Conservation (phyloP, 257 asterid genomes). For the Perilla frutescens region DNA sequence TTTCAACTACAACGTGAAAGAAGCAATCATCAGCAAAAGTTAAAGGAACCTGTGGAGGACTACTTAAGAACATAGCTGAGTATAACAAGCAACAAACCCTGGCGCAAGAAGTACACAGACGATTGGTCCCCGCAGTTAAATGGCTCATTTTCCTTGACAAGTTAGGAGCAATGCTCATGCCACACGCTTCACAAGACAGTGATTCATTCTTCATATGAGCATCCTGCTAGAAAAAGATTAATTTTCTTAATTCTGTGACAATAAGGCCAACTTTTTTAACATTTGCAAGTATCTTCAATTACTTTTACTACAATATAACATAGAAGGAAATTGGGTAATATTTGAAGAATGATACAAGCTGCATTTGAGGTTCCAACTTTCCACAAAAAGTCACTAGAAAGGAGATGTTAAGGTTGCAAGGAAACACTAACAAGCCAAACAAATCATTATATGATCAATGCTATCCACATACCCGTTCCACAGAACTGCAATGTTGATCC, state of each 20-base stretch:
- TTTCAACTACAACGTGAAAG: conserved; percentile 67
- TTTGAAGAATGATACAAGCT: conserved; percentile 19
- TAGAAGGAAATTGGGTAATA: conserved; percentile 14
- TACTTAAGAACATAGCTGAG: conserved; percentile 28
- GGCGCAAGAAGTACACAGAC: conserved; percentile 86
- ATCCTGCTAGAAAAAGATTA: conserved; percentile 52
- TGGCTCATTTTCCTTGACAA: conserved; percentile 57
- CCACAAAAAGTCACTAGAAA: conserved; percentile 19
- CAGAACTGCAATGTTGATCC: conserved; percentile 60
- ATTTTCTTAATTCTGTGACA: conserved; percentile 14
- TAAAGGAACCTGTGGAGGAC: conserved; percentile 25
- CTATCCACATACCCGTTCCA: conserved; percentile 56
- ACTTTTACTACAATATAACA: conserved; percentile 3
- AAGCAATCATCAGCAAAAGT: conserved; percentile 34
- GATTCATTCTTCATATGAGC: conserved; percentile 53
- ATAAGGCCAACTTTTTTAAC: conserved; percentile 12
- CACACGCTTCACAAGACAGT: conserved; percentile 86
- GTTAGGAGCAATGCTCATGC: conserved; percentile 57
- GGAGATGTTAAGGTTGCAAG: conserved; percentile 15
- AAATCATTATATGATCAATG: conserved; percentile 14
- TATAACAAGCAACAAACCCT: conserved; percentile 67
- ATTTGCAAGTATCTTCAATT: conserved; percentile 17
- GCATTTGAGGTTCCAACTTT: conserved; percentile 23
- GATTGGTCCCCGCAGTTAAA: conserved; percentile 59
- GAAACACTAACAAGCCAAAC: conserved; percentile 26